Percentiles rank a stretch among this genome's conserved stretches.
These are phyloP conservation scores for Ananas comosus DNA, from an alignment of 176 grass and related monocot genomes.

Conservation along the genomic window DNA sequence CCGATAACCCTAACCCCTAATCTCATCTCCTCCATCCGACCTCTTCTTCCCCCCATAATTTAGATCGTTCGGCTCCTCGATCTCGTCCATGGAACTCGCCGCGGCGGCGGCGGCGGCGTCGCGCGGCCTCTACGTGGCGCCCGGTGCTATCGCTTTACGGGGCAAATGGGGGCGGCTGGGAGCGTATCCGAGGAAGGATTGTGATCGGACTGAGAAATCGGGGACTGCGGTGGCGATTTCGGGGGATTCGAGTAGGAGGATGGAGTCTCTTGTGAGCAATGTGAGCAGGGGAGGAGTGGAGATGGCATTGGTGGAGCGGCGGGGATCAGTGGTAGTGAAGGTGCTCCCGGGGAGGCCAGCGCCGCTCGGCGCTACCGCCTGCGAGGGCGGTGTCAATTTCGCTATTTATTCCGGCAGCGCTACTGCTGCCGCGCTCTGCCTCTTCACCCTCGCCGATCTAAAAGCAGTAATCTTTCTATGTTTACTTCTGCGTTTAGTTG, in stretches of 20 bases:
- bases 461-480: conserved; percentile 23
- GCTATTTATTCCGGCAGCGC: conserved; percentile 63
- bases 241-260: not conserved
- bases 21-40: not conserved
- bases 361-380: conserved; percentile 63
- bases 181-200: not conserved
- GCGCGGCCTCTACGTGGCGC: not conserved
- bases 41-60: too few species aligned
- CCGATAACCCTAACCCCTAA: not conserved
- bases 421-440: conserved; percentile 49
- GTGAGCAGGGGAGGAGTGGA: conserved; percentile 10
- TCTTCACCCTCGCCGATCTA: conserved; percentile 67
- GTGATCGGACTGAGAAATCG: not conserved
- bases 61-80: too few species aligned
- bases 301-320: conserved; percentile 11
- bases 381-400: conserved; percentile 73
- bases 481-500: not conserved
- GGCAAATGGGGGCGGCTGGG: not conserved
- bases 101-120: not conserved
- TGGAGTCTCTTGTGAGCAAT: conserved; percentile 13
- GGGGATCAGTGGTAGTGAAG: conserved; percentile 33
- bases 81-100: conserved; percentile 6
- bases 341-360: conserved; percentile 60
- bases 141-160: not conserved
- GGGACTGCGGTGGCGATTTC: not conserved